Evolutionary conservation across 2,329 filamentous ascomycete species (phyloP).

Genomic region (Monilinia aucupariae): DNA sequence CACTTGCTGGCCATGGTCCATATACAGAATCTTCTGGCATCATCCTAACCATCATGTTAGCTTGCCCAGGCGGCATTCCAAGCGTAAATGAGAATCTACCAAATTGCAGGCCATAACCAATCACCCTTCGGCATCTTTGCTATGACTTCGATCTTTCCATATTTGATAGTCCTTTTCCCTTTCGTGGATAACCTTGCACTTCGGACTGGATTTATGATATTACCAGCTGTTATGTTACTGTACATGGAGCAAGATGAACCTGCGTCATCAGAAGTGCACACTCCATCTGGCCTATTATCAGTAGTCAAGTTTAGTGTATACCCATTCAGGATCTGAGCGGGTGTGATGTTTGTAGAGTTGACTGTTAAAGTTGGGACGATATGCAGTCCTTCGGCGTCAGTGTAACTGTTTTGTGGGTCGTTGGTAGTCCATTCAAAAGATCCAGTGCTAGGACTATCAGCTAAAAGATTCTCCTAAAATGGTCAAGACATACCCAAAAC

Average conservation of each 20-base stretch:
- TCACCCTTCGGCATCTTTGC: constrained; percentile 49
- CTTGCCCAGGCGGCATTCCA: no score
- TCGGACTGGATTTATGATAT: constrained; percentile 46
- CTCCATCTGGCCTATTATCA: constrained; percentile 32
- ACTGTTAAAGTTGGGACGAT: constrained; percentile 50
- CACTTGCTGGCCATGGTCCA: constrained; percentile 46
- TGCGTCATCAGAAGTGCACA: constrained; percentile 39
- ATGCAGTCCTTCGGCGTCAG: constrained; percentile 45
- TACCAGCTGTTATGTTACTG: constrained; percentile 41
- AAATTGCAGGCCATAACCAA: constrained; percentile 49
- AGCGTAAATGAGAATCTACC: constrained; percentile 11
- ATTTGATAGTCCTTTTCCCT: constrained; percentile 43
- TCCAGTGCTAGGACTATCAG: constrained; percentile 37
- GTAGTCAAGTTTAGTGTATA: constrained; percentile 43
- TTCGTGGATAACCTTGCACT: constrained; percentile 46
- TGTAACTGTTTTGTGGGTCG: constrained; percentile 44
- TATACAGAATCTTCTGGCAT: constrained; percentile 45
- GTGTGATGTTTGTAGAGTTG: constrained; percentile 38
- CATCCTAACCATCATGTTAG: constrained; percentile 38
- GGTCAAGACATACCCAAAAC: constrained; percentile 13
- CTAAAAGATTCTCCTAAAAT: neutral
- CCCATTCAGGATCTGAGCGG: constrained; percentile 38
- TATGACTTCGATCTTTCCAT: constrained; percentile 49
- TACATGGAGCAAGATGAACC: constrained; percentile 37
- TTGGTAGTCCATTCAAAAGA: constrained; percentile 51